phyloP scores from a whole-genome alignment of 108 stramenopile species.

The Skeletonema marinoi region DNA sequence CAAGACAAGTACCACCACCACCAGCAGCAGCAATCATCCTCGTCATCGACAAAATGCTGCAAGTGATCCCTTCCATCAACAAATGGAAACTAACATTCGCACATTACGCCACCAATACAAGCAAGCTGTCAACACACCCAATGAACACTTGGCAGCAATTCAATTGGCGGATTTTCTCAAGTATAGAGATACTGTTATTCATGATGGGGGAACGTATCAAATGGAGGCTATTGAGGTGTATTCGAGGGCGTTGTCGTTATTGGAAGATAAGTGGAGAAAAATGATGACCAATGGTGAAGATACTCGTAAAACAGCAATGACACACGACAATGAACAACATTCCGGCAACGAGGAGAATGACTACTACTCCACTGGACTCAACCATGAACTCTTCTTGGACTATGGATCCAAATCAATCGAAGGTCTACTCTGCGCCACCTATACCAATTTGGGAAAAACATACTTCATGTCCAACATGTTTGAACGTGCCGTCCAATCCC shows the following conservation, averaged over 20 bases:
- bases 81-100: slow-evolving; percentile 42
- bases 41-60: neutral
- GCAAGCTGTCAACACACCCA: slow-evolving; percentile 11
- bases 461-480: slow-evolving; percentile 90
- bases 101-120: slow-evolving; percentile 18
- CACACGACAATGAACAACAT: slow-evolving; percentile 13
- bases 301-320: neutral
- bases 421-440: slow-evolving; percentile 62
- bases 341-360: slow-evolving; percentile 19
- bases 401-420: slow-evolving; percentile 60
- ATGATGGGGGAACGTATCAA: slow-evolving; percentile 78
- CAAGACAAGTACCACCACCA: neutral
- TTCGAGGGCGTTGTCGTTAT: slow-evolving; percentile 45
- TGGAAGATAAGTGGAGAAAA: slow-evolving; percentile 21
- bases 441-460: slow-evolving; percentile 59
- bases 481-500: slow-evolving; percentile 65
- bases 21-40: neutral
- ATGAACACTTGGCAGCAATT: slow-evolving; percentile 31
- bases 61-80: slow-evolving; percentile 21
- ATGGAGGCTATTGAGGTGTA: slow-evolving; percentile 67
- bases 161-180: slow-evolving; percentile 67
- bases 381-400: slow-evolving; percentile 62
- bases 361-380: slow-evolving; percentile 19
- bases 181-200: slow-evolving; percentile 63
- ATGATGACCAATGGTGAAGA: slow-evolving; percentile 30